Percentiles rank a stretch among this genome's conserved stretches.
Evolutionary conservation across 768 basidiomycete genomes (phyloP).

Genomic region (Leccinum boreale): DNA sequence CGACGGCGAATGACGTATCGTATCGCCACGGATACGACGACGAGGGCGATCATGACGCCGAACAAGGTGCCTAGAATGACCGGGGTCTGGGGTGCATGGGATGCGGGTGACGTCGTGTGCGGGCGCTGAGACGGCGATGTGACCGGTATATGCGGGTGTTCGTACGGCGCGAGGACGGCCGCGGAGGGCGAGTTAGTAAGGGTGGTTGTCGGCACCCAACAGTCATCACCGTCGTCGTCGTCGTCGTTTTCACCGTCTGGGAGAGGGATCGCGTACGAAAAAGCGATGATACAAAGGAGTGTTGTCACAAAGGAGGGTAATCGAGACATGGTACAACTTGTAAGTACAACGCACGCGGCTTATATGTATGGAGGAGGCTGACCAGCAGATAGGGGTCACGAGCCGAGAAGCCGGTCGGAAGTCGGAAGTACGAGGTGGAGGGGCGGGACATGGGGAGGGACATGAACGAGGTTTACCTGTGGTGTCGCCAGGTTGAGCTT

Average conservation of each 20-base stretch:
- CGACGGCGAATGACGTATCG: conserved; percentile 16
- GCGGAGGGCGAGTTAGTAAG: background rate
- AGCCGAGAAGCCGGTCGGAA: background rate
- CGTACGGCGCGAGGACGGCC: conserved; percentile 12
- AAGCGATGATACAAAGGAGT: conserved; percentile 8
- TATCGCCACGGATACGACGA: background rate
- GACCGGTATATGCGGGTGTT: conserved; percentile 6
- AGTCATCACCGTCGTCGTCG: conserved; percentile 9
- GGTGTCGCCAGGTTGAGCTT: too few species aligned
- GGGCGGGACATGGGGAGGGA: too few species aligned
- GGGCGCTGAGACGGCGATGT: conserved; percentile 7
- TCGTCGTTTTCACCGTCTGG: conserved; percentile 2
- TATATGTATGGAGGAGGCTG: background rate
- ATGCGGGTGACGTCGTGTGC: conserved; percentile 10
- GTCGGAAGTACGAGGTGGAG: background rate
- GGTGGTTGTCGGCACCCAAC: background rate
- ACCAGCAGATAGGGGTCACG: background rate
- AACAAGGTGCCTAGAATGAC: conserved; percentile 16
- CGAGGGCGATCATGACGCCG: conserved; percentile 14
- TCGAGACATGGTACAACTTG: conserved; percentile 7
- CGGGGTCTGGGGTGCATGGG: conserved; percentile 4
- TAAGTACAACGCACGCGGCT: background rate
- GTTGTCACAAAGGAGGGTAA: conserved; percentile 18
- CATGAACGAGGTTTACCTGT: too few species aligned
- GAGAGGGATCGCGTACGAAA: conserved; percentile 5